A percentile compares a stretch with the other conserved stretches of the same genome.
Evolutionary conservation across 768 basidiomycete genomes (phyloP).

Genomic region (Clitopilus passeckerianus): DNA sequence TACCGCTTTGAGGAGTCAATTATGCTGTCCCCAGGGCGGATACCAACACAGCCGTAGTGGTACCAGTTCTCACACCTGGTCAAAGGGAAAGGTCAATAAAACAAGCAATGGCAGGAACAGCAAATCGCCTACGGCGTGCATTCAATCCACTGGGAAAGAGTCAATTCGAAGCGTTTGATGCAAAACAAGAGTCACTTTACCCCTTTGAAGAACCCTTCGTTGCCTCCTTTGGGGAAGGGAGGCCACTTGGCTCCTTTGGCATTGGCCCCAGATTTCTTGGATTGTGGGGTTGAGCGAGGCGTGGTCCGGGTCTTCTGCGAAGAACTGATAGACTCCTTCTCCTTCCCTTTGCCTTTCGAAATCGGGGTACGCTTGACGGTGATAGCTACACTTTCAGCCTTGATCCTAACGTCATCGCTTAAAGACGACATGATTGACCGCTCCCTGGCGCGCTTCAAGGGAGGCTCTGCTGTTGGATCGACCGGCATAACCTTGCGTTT

Average conservation of each 20-base stretch:
- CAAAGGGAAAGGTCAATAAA: neutral
- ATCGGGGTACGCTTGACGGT: neutral
- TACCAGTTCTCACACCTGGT: slow-evolving; percentile 41
- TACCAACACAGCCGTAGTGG: slow-evolving; percentile 47
- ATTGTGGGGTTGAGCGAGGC: no score
- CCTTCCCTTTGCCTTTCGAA: slow-evolving; percentile 8
- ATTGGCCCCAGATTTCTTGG: neutral
- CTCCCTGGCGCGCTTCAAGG: slow-evolving; percentile 23
- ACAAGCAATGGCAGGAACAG: neutral
- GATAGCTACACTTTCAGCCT: neutral
- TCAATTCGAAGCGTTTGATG: no score
- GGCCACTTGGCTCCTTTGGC: neutral
- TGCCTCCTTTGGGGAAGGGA: slow-evolving; percentile 21
- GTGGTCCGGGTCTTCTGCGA: slow-evolving; percentile 1
- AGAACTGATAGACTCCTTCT: slow-evolving; percentile 9
- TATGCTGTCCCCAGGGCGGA: slow-evolving; percentile 30
- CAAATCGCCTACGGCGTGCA: neutral
- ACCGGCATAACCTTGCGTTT: slow-evolving; percentile 20
- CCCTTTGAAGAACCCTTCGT: slow-evolving; percentile 6
- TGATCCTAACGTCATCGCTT: neutral
- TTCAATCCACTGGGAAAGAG: neutral
- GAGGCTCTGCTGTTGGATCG: slow-evolving; percentile 18
- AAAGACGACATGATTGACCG: slow-evolving; percentile 1
- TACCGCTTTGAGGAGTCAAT: slow-evolving; percentile 24
- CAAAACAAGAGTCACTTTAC: neutral